Percentiles rank a stretch among this genome's conserved stretches.
Conservation (phyloP, 345 rosid genomes). For the Aurinia saxatilis region DNA sequence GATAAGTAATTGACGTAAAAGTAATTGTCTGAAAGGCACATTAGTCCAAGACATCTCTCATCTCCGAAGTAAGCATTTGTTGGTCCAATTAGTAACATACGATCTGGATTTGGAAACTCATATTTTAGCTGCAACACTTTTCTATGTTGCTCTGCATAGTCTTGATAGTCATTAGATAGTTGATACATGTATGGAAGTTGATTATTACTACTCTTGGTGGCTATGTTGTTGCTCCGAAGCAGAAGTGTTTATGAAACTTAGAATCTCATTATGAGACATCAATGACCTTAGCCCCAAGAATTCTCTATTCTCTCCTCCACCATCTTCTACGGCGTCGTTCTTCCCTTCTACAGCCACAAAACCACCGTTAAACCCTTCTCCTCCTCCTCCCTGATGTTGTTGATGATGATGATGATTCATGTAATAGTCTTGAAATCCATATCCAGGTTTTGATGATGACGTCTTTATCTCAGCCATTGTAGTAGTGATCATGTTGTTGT, state of each 20-base stretch:
- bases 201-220: no score
- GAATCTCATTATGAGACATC: constrained; percentile 56
- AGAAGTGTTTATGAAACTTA: constrained; percentile 40
- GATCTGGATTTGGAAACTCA: constrained; percentile 24
- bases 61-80: constrained; percentile 4
- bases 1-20: no score
- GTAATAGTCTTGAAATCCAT: constrained; percentile 23
- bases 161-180: no score
- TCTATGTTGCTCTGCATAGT: no score
- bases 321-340: background rate
- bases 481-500: constrained; percentile 9
- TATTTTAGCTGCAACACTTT: no score
- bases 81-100: constrained; percentile 22
- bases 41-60: constrained; percentile 10
- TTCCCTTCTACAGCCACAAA: constrained; percentile 15
- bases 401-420: constrained; percentile 19
- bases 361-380: constrained; percentile 35
- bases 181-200: no score
- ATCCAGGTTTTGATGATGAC: constrained; percentile 14
- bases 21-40: constrained; percentile 18
- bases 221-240: constrained; percentile 16
- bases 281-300: constrained; percentile 71
- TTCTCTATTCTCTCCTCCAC: constrained; percentile 70
- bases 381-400: constrained; percentile 26
- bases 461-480: constrained; percentile 29